These are phyloP conservation scores for Turritis glabra DNA, from an alignment of 345 rosid species.

Conservation along the genomic window DNA sequence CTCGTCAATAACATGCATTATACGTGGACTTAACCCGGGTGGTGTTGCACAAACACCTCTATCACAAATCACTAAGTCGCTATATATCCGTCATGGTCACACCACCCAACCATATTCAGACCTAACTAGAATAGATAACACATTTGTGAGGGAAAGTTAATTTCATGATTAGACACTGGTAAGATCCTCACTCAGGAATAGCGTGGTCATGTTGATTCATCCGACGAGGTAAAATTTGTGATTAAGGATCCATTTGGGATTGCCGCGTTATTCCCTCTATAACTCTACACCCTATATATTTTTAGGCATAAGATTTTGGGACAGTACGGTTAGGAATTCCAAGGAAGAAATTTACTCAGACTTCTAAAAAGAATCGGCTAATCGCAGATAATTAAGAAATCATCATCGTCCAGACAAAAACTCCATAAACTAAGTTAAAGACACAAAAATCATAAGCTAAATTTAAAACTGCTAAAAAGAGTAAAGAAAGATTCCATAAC, in stretches of 20 bases:
- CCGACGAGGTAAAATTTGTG: background rate
- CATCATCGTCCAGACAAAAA: background rate
- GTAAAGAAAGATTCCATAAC: slow-evolving; percentile 1
- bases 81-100: background rate
- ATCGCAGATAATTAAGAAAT: slow-evolving; percentile 2
- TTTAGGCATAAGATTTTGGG: no score
- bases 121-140: background rate
- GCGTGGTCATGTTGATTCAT: background rate
- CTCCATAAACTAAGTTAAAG: slow-evolving; percentile 6
- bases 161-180: background rate
- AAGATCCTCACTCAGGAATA: background rate
- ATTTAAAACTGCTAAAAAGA: background rate
- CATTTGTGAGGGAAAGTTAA: background rate
- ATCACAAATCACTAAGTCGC: background rate
- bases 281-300: no score
- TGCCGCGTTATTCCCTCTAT: no score
- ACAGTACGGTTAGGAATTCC: background rate
- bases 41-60: background rate
- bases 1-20: background rate
- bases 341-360: background rate
- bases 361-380: background rate
- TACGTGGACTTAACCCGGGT: background rate
- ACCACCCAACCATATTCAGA: background rate
- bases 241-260: background rate
- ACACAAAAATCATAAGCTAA: slow-evolving; percentile 1